Evolutionary conservation across 2,329 filamentous ascomycete genomes (phyloP).

Genomic region (Trichoderma citrinoviride): DNA sequence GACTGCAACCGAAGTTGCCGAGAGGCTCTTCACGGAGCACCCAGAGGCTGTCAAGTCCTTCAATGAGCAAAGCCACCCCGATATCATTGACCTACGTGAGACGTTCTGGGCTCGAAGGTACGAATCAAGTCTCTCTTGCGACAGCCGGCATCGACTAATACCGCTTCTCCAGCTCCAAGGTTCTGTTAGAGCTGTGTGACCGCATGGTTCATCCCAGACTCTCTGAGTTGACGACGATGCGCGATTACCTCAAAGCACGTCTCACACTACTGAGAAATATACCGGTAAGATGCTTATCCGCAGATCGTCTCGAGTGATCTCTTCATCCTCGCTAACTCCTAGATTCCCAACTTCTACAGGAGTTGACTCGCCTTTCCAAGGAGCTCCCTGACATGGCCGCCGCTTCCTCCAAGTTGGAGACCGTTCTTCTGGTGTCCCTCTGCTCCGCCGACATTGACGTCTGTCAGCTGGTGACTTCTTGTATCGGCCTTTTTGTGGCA

Average conservation of each 20-base stretch:
- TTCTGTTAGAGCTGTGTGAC: conserved; percentile 50
- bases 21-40: conserved; percentile 43
- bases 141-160: not conserved
- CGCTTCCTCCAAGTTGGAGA: conserved; percentile 58
- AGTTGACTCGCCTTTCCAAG: conserved; percentile 52
- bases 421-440: conserved; percentile 59
- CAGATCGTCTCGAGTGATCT: too few species aligned
- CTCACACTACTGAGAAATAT: conserved; percentile 51
- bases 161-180: conserved; percentile 32
- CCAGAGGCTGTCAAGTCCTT: conserved; percentile 31
- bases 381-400: conserved; percentile 55
- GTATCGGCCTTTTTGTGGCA: conserved; percentile 60
- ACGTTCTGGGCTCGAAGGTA: conserved; percentile 56
- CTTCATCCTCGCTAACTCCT: not conserved
- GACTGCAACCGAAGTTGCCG: conserved; percentile 48
- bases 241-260: conserved; percentile 56
- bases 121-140: conserved; percentile 23
- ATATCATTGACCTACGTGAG: conserved; percentile 31
- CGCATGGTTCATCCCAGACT: conserved; percentile 45
- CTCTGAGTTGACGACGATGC: conserved; percentile 47
- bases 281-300: conserved; percentile 38
- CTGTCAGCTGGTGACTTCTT: conserved; percentile 62
- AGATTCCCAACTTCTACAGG: conserved; percentile 37
- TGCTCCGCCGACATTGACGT: conserved; percentile 65
- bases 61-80: conserved; percentile 29